phyloP scores from a whole-genome alignment of 1,284 basidiomycete species.

The Veloboletus limbatus region DNA sequence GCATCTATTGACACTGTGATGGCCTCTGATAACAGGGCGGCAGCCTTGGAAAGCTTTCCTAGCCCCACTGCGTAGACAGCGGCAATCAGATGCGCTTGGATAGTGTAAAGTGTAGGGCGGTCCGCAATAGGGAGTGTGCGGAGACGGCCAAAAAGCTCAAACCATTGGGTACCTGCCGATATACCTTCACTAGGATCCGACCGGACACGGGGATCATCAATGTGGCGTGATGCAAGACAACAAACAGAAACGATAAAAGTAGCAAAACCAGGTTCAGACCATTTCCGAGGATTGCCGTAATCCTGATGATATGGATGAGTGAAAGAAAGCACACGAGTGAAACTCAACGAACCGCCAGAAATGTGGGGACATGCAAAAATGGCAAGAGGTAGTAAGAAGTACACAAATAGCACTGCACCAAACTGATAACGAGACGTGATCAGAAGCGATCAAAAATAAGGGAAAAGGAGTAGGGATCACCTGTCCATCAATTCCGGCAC shows the following conservation, averaged over 20 bases:
- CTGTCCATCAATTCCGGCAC: conserved; percentile 89
- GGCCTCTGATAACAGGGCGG: conserved; percentile 79
- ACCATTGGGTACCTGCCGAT: conserved; percentile 87
- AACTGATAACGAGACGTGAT: conserved; percentile 39
- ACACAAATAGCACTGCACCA: conserved; percentile 79
- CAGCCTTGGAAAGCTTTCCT: conserved; percentile 83
- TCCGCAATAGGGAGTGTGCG: conserved; percentile 86
- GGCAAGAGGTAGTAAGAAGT: conserved; percentile 91
- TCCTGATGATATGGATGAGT: conserved; percentile 49
- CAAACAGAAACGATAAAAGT: conserved; percentile 88
- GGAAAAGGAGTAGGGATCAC: conserved; percentile 38
- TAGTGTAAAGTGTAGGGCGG: conserved; percentile 83
- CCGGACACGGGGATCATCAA: conserved; percentile 85
- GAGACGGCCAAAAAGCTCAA: conserved; percentile 80
- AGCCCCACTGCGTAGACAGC: conserved; percentile 87
- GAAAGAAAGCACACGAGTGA: conserved; percentile 1
- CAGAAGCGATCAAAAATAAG: conserved; percentile 13
- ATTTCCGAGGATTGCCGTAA: conserved; percentile 88
- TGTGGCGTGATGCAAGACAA: conserved; percentile 84
- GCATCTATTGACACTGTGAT: conserved; percentile 83
- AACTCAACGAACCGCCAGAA: conserved; percentile 63
- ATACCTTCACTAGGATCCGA: conserved; percentile 76
- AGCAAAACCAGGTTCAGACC: conserved; percentile 90
- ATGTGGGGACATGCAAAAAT: conserved; percentile 86
- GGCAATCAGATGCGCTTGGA: conserved; percentile 83